These are phyloP conservation scores for Anaeromyces robustus DNA, from an alignment of 192 early-diverging fungal genomes.

Conservation along the genomic window DNA sequence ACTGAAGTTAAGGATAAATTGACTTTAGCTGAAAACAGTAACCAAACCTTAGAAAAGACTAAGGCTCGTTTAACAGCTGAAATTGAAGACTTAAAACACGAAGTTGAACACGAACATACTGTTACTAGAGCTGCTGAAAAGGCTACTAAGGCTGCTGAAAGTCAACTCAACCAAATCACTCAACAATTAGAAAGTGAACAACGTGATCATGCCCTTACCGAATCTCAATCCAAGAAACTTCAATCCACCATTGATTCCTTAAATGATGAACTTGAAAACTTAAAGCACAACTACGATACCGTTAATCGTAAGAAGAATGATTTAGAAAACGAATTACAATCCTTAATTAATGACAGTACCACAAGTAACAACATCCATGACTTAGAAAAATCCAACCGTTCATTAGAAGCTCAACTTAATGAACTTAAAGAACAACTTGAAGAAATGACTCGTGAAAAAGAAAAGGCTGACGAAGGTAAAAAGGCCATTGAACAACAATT, in stretches of 20 bases:
- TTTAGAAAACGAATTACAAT: background rate
- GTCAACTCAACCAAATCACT: background rate
- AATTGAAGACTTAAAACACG: conserved; percentile 57
- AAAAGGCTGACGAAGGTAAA: conserved; percentile 41
- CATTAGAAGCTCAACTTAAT: conserved; percentile 42
- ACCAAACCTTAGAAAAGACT: conserved; percentile 54
- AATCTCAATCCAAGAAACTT: conserved; percentile 31
- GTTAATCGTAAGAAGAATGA: background rate
- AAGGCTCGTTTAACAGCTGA: conserved; percentile 46
- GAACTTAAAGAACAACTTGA: conserved; percentile 42
- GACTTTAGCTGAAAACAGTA: conserved; percentile 38
- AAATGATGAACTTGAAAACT: conserved; percentile 40
- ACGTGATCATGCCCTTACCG: conserved; percentile 17
- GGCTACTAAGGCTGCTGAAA: background rate
- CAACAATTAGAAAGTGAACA: background rate
- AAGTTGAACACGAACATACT: conserved; percentile 62
- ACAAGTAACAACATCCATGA: conserved; percentile 60
- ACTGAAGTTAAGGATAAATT: conserved; percentile 46
- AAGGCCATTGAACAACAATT: conserved; percentile 43
- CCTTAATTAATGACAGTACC: background rate
- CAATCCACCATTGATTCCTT: conserved; percentile 22
- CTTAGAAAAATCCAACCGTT: conserved; percentile 44
- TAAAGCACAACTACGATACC: conserved; percentile 37
- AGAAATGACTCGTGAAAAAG: conserved; percentile 34
- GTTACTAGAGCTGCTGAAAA: conserved; percentile 46